These are phyloP conservation scores for Fraxinus baroniana DNA, from an alignment of 305 asterid genomes.

Conservation along the genomic window DNA sequence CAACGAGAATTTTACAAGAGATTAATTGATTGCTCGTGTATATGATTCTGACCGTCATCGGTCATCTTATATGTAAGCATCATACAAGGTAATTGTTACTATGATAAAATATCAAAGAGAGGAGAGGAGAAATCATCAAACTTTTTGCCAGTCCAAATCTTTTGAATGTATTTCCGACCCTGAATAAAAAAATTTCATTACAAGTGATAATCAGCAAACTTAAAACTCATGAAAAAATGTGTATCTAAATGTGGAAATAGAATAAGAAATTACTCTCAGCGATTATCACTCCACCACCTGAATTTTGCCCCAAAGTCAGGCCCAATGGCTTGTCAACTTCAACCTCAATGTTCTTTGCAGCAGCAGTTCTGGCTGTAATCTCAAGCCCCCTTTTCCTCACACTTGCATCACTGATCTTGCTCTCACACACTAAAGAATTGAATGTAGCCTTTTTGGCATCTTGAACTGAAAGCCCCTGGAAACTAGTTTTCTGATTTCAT, in stretches of 20 bases:
- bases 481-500: slow-evolving; percentile 53
- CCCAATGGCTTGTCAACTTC: slow-evolving; percentile 97
- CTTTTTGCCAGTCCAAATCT: background rate
- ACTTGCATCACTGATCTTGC: slow-evolving; percentile 19
- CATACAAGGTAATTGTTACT: background rate
- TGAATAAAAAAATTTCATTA: background rate
- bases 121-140: slow-evolving; percentile 42
- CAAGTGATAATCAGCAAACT: background rate
- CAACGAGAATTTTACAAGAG: background rate
- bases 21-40: background rate
- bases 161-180: background rate
- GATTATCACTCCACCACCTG: slow-evolving; percentile 86
- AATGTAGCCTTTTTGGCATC: slow-evolving; percentile 58
- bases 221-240: background rate
- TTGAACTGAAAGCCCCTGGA: slow-evolving; percentile 57
- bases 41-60: background rate
- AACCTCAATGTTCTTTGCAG: slow-evolving; percentile 82
- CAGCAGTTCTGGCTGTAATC: slow-evolving; percentile 59
- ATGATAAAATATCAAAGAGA: background rate
- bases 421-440: slow-evolving; percentile 40
- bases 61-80: background rate
- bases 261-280: slow-evolving; percentile 46
- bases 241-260: background rate
- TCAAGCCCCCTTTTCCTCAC: slow-evolving; percentile 40
- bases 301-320: slow-evolving; percentile 75